Percentiles rank a stretch among this genome's conserved stretches.
phyloP scores from a whole-genome alignment of 495 filamentous ascomycete genomes.

The Astrothelium macrocarpum region DNA sequence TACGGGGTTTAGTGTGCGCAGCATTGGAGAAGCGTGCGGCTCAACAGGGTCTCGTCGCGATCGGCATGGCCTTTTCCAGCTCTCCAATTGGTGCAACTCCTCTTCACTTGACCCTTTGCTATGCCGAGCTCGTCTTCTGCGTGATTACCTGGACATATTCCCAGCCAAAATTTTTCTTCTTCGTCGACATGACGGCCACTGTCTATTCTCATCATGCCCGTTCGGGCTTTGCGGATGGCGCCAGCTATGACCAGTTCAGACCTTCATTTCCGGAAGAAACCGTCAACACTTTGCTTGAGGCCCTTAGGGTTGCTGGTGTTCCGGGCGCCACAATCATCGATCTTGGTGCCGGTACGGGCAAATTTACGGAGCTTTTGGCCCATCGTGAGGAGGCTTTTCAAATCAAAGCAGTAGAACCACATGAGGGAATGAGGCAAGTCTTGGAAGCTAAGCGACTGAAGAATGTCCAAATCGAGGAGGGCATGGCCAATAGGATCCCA shows the following conservation, averaged over 20 bases:
- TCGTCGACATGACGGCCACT: constrained; percentile 6
- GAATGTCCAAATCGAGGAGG: constrained; percentile 42
- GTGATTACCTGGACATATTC: no score
- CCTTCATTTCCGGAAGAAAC: constrained; percentile 51
- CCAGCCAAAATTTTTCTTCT: constrained; percentile 2
- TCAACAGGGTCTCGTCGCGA: background rate
- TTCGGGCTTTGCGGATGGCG: constrained; percentile 47
- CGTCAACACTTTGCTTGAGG: constrained; percentile 42
- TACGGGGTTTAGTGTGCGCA: background rate
- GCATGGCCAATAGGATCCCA: constrained; percentile 45
- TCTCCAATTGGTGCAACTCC: background rate
- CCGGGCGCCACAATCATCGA: constrained; percentile 45
- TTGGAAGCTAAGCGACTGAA: constrained; percentile 44
- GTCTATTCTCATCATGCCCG: constrained; percentile 16
- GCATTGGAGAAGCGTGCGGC: background rate
- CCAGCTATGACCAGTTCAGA: constrained; percentile 49
- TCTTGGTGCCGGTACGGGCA: constrained; percentile 56
- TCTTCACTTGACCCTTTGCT: no score
- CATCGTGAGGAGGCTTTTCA: constrained; percentile 42
- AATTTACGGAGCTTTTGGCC: constrained; percentile 52
- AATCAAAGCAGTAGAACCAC: constrained; percentile 55
- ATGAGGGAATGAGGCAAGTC: constrained; percentile 47
- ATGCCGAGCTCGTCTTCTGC: no score
- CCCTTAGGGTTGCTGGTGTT: constrained; percentile 36
- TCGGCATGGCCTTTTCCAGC: background rate